Percentiles rank a stretch among this genome's conserved stretches.
Evolutionary conservation across 306 rosid genomes (phyloP).

Genomic region (Prunus davidiana): DNA sequence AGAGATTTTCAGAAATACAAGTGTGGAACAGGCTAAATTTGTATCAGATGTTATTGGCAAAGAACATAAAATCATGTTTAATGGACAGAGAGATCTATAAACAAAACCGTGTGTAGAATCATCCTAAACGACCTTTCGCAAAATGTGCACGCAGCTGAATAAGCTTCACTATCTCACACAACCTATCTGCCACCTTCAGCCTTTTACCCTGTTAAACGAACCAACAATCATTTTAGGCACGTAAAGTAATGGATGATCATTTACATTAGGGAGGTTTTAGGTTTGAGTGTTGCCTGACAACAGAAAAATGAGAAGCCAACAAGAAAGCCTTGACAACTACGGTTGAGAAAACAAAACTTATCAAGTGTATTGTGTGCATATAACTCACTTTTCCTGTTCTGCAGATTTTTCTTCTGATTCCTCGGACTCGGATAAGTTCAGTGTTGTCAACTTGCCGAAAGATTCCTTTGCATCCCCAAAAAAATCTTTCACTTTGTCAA

Average conservation of each 20-base stretch:
- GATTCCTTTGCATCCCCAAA: constrained; percentile 87
- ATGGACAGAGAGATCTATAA: constrained; percentile 21
- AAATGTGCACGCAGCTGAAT: constrained; percentile 16
- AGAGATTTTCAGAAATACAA: neutral
- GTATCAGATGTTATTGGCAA: constrained; percentile 4
- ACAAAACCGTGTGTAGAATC: constrained; percentile 42
- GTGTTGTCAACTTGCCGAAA: constrained; percentile 66
- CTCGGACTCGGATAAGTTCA: constrained; percentile 36
- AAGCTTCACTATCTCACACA: constrained; percentile 7
- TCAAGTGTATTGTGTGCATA: neutral
- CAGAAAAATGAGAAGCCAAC: neutral
- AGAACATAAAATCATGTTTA: neutral
- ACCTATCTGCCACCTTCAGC: constrained; percentile 29
- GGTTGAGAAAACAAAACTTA: neutral
- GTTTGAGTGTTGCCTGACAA: neutral
- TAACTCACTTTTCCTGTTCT: constrained; percentile 67
- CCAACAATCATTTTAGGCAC: constrained; percentile 11
- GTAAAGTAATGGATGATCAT: neutral
- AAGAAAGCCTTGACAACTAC: neutral
- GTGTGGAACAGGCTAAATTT: constrained; percentile 8
- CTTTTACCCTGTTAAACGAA: constrained; percentile 44
- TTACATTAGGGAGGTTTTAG: neutral
- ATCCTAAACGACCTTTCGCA: constrained; percentile 25
- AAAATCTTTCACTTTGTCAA: constrained; percentile 83
- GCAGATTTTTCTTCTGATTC: constrained; percentile 39